Conservation (phyloP, 2,329 filamentous ascomycete species). For the Fusarium agapanthi region DNA sequence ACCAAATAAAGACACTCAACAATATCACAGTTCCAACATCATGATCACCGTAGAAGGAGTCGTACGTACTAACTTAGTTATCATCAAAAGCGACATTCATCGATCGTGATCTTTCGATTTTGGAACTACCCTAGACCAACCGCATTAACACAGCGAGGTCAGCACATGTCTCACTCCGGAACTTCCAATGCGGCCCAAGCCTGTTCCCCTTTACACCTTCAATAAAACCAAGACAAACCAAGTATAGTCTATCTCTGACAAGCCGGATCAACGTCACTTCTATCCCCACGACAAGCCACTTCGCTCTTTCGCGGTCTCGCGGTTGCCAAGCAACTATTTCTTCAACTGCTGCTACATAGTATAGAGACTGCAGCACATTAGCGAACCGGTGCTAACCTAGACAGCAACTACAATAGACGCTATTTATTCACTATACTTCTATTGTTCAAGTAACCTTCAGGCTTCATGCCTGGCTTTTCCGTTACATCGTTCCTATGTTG, state of each 20-base stretch:
- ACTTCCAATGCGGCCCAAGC: neutral
- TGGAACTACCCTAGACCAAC: slow-evolving; percentile 3
- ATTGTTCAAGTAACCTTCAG: neutral
- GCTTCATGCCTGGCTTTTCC: neutral
- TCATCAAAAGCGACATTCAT: neutral
- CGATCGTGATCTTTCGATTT: neutral
- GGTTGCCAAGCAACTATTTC: neutral
- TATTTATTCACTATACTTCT: neutral
- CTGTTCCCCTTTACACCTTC: neutral
- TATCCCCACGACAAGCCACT: neutral
- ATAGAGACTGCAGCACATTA: neutral
- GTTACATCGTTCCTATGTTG: slow-evolving; percentile 20
- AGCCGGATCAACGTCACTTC: neutral
- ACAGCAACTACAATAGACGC: neutral
- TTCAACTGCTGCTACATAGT: neutral
- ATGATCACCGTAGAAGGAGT: too few relatives aligned
- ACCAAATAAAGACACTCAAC: neutral
- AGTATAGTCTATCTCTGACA: neutral
- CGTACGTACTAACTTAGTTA: neutral
- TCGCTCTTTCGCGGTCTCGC: slow-evolving; percentile 4
- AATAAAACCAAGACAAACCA: neutral
- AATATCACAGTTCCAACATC: neutral
- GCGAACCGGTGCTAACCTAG: neutral
- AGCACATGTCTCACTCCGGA: neutral
- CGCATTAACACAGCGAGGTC: neutral